Evolutionary conservation across 1,284 basidiomycete species (phyloP), one percentile per base, ranked within the genome.

Genomic region (Boletus semigastroideus): DNA sequence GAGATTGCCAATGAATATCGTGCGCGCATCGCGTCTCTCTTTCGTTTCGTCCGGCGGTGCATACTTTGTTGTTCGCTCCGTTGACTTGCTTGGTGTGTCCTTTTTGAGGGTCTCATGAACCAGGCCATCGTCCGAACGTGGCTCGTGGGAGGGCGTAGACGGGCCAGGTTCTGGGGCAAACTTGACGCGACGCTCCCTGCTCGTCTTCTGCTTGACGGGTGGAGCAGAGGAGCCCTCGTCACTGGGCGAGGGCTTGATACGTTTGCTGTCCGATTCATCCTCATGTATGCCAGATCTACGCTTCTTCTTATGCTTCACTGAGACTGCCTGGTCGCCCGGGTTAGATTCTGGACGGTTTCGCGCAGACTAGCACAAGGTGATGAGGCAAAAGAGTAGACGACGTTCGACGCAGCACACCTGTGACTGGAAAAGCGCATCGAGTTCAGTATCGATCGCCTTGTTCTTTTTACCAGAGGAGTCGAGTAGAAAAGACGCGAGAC

Each of bases 1-100:
- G 0, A 98, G 74, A 67, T 98, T 98, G 11, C 96, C 96, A n/a
- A 99, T 72, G 67, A 98, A 99, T 47, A 98, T 76, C 2, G 95
- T 97, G 27, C 95, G 82, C 17, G 80, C 77, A 64, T 97, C 86
- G 46, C 88, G 78, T 53, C 82, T 82, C 49, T 82, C 83, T 11
- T 77, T 63, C 0, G 86, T 87, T 70, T 95, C 92, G 48, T 80
- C 83, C 22, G 71, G 59, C 0, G 89, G 90, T 1, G 78, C 74
- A 59, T 77, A 80, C 54, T 73, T 77, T 12, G 43, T 46, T 52
- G 74, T 76, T 34, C 38, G 56, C 13, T 41, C 52, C 25, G 48
- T 57, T 7, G 54, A 19, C 11, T 53, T 53, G 27, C 41, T 44
- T 28, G 52, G 61, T 25, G 50, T 50, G 33, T 44, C 46, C 28